A percentile compares a stretch with the other conserved stretches of the same genome.
phyloP scores from a whole-genome alignment of 352 stramenopile species.

The Proteromonas lacertae region DNA sequence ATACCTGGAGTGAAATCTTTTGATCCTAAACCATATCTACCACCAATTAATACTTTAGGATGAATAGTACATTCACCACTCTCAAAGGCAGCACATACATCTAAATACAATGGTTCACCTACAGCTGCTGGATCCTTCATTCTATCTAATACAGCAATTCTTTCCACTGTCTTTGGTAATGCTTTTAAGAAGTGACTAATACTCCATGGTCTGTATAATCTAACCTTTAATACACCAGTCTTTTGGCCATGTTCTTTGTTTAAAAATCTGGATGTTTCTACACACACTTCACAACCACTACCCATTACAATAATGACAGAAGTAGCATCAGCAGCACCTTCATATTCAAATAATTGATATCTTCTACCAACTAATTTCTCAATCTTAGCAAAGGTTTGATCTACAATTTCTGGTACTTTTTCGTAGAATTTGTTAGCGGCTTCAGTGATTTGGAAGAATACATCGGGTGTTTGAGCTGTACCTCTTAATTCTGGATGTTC shows the following conservation, averaged over 20 bases:
- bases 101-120: slow-evolving; percentile 48
- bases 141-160: slow-evolving; percentile 48
- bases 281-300: slow-evolving; percentile 36
- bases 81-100: slow-evolving; percentile 52
- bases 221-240: slow-evolving; percentile 39
- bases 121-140: slow-evolving; percentile 41
- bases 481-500: slow-evolving; percentile 16
- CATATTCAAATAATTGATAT: slow-evolving; percentile 58
- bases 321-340: slow-evolving; percentile 30
- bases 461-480: slow-evolving; percentile 25
- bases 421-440: slow-evolving; percentile 39
- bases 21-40: slow-evolving; percentile 20
- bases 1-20: slow-evolving; percentile 43
- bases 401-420: slow-evolving; percentile 19
- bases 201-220: slow-evolving; percentile 52
- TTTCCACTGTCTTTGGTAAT: slow-evolving; percentile 25
- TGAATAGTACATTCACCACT: slow-evolving; percentile 22
- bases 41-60: slow-evolving; percentile 33
- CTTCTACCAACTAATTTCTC: slow-evolving; percentile 20
- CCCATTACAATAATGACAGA: slow-evolving; percentile 54
- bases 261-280: slow-evolving; percentile 38
- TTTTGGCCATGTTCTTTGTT: slow-evolving; percentile 36
- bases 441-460: slow-evolving; percentile 56
- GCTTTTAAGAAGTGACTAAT: slow-evolving; percentile 26
- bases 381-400: slow-evolving; percentile 34